Evolutionary conservation across 2,329 filamentous ascomycete species (phyloP).

Genomic region (Nothophoma quercina): DNA sequence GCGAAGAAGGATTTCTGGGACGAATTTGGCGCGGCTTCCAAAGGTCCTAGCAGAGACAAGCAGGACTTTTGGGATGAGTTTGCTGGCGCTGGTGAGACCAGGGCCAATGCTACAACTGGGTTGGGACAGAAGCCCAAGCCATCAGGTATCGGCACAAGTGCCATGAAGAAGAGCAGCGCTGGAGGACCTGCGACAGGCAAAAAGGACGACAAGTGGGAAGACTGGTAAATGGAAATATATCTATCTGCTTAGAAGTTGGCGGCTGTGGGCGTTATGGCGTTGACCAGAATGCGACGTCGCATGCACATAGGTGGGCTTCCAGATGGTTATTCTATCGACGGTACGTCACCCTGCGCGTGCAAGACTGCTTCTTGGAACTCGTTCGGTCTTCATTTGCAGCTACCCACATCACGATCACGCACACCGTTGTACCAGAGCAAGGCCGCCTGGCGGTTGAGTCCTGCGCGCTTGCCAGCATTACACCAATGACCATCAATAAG

Average conservation of each 20-base stretch:
- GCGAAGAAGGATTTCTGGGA: slow-evolving; percentile 68
- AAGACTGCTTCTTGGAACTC: too few species aligned
- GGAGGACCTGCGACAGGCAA: slow-evolving; percentile 42
- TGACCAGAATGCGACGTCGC: neutral
- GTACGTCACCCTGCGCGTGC: slow-evolving; percentile 3
- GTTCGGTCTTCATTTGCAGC: too few species aligned
- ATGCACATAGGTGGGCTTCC: neutral
- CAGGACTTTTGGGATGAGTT: slow-evolving; percentile 63
- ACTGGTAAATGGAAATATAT: slow-evolving; percentile 51
- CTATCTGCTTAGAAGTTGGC: neutral
- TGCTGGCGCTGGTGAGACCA: slow-evolving; percentile 42
- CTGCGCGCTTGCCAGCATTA: too few species aligned
- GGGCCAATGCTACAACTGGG: slow-evolving; percentile 32
- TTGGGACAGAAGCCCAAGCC: slow-evolving; percentile 48
- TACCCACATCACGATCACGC: too few species aligned
- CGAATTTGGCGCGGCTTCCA: slow-evolving; percentile 73
- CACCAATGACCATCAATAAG: too few species aligned
- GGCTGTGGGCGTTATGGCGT: slow-evolving; percentile 5
- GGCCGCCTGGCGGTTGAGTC: too few species aligned
- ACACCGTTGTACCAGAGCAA: too few species aligned
- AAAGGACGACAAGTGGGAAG: slow-evolving; percentile 66
- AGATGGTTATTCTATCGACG: slow-evolving; percentile 18
- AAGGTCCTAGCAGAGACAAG: slow-evolving; percentile 57
- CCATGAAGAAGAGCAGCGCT: slow-evolving; percentile 62
- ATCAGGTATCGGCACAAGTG: slow-evolving; percentile 68